Base-by-base conservation (phyloP, 2,329 filamentous ascomycete species). In the Leptographium procerum region DNA sequence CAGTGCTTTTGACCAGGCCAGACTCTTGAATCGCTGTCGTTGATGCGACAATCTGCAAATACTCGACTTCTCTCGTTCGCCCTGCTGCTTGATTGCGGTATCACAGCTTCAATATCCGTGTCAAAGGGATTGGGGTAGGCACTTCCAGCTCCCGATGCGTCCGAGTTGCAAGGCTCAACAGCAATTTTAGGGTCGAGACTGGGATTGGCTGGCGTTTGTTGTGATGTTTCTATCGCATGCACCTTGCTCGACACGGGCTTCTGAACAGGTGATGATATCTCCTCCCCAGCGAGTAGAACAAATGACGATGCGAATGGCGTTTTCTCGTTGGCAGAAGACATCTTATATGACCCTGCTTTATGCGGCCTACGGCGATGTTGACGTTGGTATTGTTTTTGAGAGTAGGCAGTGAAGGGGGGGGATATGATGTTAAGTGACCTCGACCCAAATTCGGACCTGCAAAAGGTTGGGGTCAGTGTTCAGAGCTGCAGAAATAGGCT, bases 1-100 rank as follows among this genome's bases (percentile, higher is more conserved):
- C 82, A 84, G 66, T 83, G 77, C 28, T 77, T 75, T 66, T 81
- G 77, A 59, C 78, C 77, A 6, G 82, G 82, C 82, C 82, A 85
- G 22, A 83, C 79, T 51, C 77, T 73, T 64, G 76, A 78, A 61
- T 84, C 79, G 55, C 73, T 73, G 57, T 75, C 76, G 33, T 67
- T 66, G 45, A 65, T 69, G 22, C 66, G 68, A 52, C 36, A 22
- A 45, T 28, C 53, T 40, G 11, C 53, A 31, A 33, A 2, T 2
- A 16, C 19, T 36, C 29, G 43, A 8, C 22, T 24, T 24, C n/a
- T 55, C 19, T 19, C 11, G 60, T 70, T n/a, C 1, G 5, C 40
- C 13, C 14, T 72, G 59, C 68, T 66, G 57, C 67, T 70, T 31
- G 58, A 47, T 4, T 70, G 65, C 16, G 76, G 71, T 51, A 76